These are phyloP conservation scores for Diversispora eburnea DNA, from an alignment of 192 early-diverging fungal genomes.

Conservation along the genomic window DNA sequence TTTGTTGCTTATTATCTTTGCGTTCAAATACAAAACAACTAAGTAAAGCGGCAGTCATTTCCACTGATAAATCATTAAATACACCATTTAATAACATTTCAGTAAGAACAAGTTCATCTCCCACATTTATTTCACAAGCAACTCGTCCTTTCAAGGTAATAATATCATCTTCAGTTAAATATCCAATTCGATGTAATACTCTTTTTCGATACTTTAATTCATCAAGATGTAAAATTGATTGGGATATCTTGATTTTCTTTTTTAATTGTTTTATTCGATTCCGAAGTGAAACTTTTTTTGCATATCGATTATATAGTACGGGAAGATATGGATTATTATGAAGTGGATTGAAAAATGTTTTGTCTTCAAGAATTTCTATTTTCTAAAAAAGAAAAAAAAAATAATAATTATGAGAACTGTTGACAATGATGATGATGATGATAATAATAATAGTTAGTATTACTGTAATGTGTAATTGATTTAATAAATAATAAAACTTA, in stretches of 20 bases:
- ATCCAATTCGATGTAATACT: slow-evolving; percentile 88
- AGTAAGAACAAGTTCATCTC: slow-evolving; percentile 90
- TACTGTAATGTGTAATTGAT: too few species aligned
- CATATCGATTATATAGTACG: slow-evolving; percentile 58
- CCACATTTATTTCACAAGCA: slow-evolving; percentile 93
- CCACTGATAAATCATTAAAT: slow-evolving; percentile 88
- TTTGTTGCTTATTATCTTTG: slow-evolving; percentile 50
- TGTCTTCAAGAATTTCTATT: slow-evolving; percentile 67
- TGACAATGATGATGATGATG: neutral
- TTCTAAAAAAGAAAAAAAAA: slow-evolving; percentile 40
- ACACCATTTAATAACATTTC: slow-evolving; percentile 97
- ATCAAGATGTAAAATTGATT: slow-evolving; percentile 85
- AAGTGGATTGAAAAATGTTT: slow-evolving; percentile 61
- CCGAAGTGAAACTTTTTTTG: slow-evolving; percentile 58
- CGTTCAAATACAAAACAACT: slow-evolving; percentile 89
- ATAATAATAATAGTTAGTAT: too few species aligned
- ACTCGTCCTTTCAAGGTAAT: slow-evolving; percentile 97
- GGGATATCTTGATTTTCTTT: slow-evolving; percentile 70
- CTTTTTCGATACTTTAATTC: slow-evolving; percentile 88
- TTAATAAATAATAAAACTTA: slow-evolving; percentile 44
- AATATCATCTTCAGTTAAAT: slow-evolving; percentile 76
- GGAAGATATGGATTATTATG: slow-evolving; percentile 51
- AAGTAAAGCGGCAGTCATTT: slow-evolving; percentile 80
- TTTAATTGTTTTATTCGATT: slow-evolving; percentile 63
- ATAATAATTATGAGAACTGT: neutral